Base-by-base conservation (phyloP, 176 grass and related monocot genomes). In the Neostapfia colusana region DNA sequence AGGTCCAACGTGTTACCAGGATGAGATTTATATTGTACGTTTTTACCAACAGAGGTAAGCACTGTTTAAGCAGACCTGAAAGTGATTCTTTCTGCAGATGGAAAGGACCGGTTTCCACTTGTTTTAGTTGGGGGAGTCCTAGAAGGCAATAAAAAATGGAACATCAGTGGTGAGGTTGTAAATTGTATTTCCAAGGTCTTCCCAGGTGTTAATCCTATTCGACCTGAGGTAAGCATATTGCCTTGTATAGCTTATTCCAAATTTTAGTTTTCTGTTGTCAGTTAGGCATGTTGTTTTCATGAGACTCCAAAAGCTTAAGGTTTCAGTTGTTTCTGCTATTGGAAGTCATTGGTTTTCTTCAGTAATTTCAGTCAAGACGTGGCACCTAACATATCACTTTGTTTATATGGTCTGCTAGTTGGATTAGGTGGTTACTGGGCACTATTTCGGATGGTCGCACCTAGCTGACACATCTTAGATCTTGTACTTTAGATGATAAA, bases 51-150 rank as follows among this genome's bases (percentile, higher is more conserved):
- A 82, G 18, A 9, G 66, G 34, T 46, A 72, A 50, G n/a, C 67
- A 41, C 65, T 45, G 48, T 8, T 64, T 56, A 28, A 18, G 34
- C 34, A 34, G 58, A 31, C 35, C 66, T 79, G 40, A 69, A 53
- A 15, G 13, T 34, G 15, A 18, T 36, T 70, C 67, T 80, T 83
- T 74, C 23, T 87, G 78, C 91, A 99, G 95, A 99, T 90, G 95
- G 87, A 40, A 94, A 86, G 27, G 91, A 79, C 50, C 36, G 40
- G 24, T 99, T 99, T 88, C 89, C 95, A 46, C 87, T 99, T 77
- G 95, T 99, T 76, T 92, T 99, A 78, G 91, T 99, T 75, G 95
- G 95, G 74, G 95, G 95, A 39, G 95, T 99, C 43, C 89, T 99
- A 0, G 91, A 99, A 82, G 89, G 91, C 62, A 99, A 99, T 77